These are phyloP conservation scores for Claviceps sp. DNA, from an alignment of 2,329 filamentous ascomycete species.

Conservation along the genomic window DNA sequence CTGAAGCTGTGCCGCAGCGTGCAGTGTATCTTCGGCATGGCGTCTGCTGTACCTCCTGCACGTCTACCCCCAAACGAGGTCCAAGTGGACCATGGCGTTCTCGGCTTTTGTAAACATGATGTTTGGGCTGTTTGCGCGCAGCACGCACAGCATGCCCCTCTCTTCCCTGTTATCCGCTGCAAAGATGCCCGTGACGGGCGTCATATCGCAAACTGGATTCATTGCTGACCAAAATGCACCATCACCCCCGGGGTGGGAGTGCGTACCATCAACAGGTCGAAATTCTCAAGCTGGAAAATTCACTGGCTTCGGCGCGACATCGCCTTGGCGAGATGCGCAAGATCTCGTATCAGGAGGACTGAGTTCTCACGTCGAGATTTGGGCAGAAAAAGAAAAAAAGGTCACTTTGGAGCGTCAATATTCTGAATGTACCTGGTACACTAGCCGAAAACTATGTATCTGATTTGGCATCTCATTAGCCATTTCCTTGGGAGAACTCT, in stretches of 20 bases:
- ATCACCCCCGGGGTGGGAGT: not conserved
- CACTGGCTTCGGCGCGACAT: constrained; percentile 62
- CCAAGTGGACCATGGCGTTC: not conserved
- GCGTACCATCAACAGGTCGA: constrained; percentile 53
- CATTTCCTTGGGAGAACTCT: no score
- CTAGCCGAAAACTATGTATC: no score
- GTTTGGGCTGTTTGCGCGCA: not conserved
- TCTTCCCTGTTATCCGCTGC: not conserved
- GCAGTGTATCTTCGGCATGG: no score
- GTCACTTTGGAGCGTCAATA: no score
- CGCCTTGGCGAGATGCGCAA: constrained; percentile 95
- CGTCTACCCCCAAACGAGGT: not conserved
- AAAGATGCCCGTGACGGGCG: not conserved
- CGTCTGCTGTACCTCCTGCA: no score
- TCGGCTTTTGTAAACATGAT: not conserved
- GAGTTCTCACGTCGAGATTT: constrained; percentile 6
- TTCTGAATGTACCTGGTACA: no score
- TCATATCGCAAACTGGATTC: not conserved
- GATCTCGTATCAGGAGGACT: constrained; percentile 81
- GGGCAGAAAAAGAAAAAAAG: not conserved
- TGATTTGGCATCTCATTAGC: no score
- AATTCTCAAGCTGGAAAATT: constrained; percentile 89
- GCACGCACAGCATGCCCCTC: not conserved
- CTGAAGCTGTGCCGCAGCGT: no score
- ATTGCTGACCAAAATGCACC: constrained; percentile 3